phyloP scores from a whole-genome alignment of 257 asterid genomes.

The Solanum clarkiae region DNA sequence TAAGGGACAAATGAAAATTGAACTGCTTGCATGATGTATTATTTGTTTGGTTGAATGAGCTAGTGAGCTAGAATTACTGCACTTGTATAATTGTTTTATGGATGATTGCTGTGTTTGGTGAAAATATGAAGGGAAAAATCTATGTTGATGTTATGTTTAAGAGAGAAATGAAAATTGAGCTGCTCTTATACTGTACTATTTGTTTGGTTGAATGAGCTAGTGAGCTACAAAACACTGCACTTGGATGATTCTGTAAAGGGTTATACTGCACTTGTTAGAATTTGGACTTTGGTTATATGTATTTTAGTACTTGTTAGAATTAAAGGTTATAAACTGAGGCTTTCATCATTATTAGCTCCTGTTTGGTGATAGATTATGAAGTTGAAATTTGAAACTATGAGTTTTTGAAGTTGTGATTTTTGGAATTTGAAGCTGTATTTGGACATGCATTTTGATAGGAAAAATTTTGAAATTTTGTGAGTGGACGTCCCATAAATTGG shows the following conservation, averaged over 20 bases:
- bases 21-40: not conserved
- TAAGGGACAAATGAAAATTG: not conserved
- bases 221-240: not conserved
- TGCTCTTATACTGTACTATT: not conserved
- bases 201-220: not conserved
- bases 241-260: not conserved
- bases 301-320: not conserved
- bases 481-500: not conserved
- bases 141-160: not conserved
- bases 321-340: not conserved
- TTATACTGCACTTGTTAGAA: not conserved
- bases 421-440: not conserved
- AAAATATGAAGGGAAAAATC: not conserved
- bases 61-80: not conserved
- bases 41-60: not conserved
- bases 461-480: not conserved
- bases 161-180: not conserved
- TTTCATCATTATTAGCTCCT: slow-evolving; percentile 21
- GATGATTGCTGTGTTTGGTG: not conserved
- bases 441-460: not conserved
- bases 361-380: not conserved
- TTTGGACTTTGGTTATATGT: not conserved
- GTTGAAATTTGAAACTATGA: not conserved
- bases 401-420: not conserved
- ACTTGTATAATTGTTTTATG: not conserved